Percentiles rank a stretch among this genome's conserved stretches.
phyloP scores from a whole-genome alignment of 2,329 filamentous ascomycete genomes.

The Microthyrium microscopicum region DNA sequence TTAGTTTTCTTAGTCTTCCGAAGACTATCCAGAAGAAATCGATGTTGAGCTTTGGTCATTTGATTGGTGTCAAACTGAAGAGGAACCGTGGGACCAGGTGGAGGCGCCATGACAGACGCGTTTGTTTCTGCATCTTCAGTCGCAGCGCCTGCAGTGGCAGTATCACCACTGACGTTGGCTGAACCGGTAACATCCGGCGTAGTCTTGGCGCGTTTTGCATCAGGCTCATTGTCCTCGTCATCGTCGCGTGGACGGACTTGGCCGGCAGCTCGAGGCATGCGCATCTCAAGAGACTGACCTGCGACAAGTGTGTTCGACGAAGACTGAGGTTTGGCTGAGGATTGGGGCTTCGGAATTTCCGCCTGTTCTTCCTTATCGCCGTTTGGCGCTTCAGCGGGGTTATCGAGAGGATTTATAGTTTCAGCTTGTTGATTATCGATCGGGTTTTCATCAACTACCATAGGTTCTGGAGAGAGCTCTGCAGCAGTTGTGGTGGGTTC shows the following conservation, averaged over 20 bases:
- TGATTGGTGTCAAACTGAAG: constrained; percentile 19
- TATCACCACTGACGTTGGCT: constrained; percentile 21
- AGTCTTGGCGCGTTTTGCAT: constrained; percentile 66
- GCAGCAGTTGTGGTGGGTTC: not conserved
- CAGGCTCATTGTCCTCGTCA: constrained; percentile 41
- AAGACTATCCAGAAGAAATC: constrained; percentile 47
- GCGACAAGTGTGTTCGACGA: too few relatives aligned
- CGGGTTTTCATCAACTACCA: too few relatives aligned
- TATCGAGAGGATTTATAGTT: too few relatives aligned
- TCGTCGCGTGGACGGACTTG: constrained; percentile 29
- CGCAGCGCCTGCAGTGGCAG: not conserved
- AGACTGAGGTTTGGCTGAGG: not conserved
- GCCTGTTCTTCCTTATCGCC: too few relatives aligned
- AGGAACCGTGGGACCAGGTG: not conserved
- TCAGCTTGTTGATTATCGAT: too few relatives aligned
- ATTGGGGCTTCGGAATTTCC: not conserved
- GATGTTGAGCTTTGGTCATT: constrained; percentile 43
- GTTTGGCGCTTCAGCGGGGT: too few relatives aligned
- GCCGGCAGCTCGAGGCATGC: too few relatives aligned
- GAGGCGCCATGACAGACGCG: constrained; percentile 6
- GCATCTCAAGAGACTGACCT: too few relatives aligned
- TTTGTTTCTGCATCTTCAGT: constrained; percentile 2
- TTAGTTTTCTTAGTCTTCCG: constrained; percentile 76
- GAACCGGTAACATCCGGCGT: constrained; percentile 34
- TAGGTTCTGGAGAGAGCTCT: too few relatives aligned